phyloP scores from a whole-genome alignment of 225 moss, liverwort and hornwort genomes.

The Marchantia paleacea region DNA sequence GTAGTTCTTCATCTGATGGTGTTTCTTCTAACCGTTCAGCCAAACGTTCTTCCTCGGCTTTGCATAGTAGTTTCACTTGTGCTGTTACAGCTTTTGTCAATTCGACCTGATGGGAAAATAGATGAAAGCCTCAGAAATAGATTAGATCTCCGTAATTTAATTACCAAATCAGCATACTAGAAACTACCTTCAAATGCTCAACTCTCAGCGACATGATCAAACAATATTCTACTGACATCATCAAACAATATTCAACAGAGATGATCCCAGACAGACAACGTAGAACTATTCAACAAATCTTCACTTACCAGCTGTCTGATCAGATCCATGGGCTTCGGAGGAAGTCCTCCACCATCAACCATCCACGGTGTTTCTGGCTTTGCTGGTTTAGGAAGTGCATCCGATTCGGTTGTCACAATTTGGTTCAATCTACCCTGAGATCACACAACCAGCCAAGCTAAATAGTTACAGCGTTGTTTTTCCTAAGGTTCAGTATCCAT shows the following conservation, averaged over 20 bases:
- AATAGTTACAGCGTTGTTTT: slow-evolving; percentile 1
- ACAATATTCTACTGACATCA: not conserved
- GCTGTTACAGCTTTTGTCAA: slow-evolving; percentile 79
- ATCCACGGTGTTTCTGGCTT: slow-evolving; percentile 87
- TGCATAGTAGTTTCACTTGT: slow-evolving; percentile 94
- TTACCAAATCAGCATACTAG: not conserved
- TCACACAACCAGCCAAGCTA: not conserved
- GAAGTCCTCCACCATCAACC: slow-evolving; percentile 92
- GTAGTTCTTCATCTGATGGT: slow-evolving; percentile 75
- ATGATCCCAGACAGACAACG: too few relatives aligned
- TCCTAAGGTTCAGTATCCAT: too few relatives aligned
- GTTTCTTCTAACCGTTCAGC: slow-evolving; percentile 55
- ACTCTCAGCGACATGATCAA: not conserved
- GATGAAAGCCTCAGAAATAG: not conserved
- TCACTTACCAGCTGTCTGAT: slow-evolving; percentile 74
- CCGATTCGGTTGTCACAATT: slow-evolving; percentile 70
- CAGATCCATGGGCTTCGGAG: slow-evolving; percentile 66
- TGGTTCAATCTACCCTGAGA: slow-evolving; percentile 79
- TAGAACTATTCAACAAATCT: not conserved
- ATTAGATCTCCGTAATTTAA: not conserved
- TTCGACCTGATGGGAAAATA: slow-evolving; percentile 50
- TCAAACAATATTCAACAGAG: not conserved
- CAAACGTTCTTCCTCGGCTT: slow-evolving; percentile 84
- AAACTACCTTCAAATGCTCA: not conserved
- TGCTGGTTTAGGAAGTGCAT: slow-evolving; percentile 44